A percentile compares a stretch with the other conserved stretches of the same genome.
These are phyloP conservation scores for Pestalotiopsis sp. DNA, from an alignment of 2,329 filamentous ascomycete species.

Conservation along the genomic window DNA sequence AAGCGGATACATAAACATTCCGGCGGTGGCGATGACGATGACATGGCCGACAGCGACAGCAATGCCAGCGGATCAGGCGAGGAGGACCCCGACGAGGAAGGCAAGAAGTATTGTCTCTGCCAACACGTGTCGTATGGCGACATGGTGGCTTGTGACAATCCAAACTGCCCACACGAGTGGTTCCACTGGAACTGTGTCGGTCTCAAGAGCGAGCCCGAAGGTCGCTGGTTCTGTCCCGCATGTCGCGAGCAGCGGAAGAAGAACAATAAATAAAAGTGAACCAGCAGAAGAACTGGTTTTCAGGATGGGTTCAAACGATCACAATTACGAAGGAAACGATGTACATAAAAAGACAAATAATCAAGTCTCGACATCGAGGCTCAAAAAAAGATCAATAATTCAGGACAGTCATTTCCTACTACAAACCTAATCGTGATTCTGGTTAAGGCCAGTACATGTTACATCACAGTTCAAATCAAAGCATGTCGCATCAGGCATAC, in stretches of 20 bases:
- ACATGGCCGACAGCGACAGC: constrained; percentile 34
- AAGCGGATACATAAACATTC: constrained; percentile 16
- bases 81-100: constrained; percentile 71
- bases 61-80: constrained; percentile 53
- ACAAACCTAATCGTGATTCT: neutral
- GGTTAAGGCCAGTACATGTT: neutral
- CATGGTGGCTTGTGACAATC: constrained; percentile 89
- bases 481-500: neutral
- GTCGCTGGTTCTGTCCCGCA: constrained; percentile 68
- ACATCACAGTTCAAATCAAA: neutral
- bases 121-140: constrained; percentile 83
- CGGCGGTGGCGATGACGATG: constrained; percentile 22
- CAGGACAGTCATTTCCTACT: neutral
- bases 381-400: neutral
- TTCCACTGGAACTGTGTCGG: constrained; percentile 81
- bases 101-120: constrained; percentile 83
- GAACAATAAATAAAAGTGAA: constrained; percentile 20
- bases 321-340: neutral
- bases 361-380: neutral
- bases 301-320: neutral
- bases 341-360: neutral
- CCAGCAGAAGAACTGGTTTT: too few species aligned
- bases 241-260: constrained; percentile 58
- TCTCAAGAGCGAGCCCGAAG: constrained; percentile 67
- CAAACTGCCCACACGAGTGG: constrained; percentile 80